Evolutionary conservation across 805 yeast genomes (phyloP), one percentile per base, ranked within the genome.

Genomic region (Ogataea nitratoaversa): DNA sequence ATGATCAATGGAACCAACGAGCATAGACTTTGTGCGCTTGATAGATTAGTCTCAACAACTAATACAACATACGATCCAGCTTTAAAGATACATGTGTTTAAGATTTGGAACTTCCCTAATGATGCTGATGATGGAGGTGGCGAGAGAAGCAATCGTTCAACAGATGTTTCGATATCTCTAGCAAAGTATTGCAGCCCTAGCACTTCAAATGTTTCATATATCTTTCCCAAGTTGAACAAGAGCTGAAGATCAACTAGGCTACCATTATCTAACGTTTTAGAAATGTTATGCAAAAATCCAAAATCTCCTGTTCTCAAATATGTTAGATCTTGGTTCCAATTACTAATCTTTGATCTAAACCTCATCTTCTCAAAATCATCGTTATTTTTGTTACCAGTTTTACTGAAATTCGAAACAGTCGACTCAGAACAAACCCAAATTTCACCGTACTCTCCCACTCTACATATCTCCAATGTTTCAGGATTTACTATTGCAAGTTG

Each of bases 371-470:
- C 69, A 48, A 81, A 76, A 8, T 71, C 36, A 2, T 52, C 53
- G 19, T 40, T 42, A 17, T 48, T 49, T 17, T 47, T 46, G 13
- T 38, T 35, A 3, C 79, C 79, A 12, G 2, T 32, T 37, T 74
- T 69, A 30, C 78, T 75, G 57, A 79, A 82, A 6, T 78, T 76
- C 11, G 70, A 60, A 22, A 79, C 82, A 50, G 84, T 89, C 1
- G 91, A 95, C 48, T 88, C 95, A 1, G 95, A 84, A 47, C 85
- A 78, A 2, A 91, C 95, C 98, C 98, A 93, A 30, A 93, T 88
- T 63, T 93, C 99, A 25, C 99, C 99, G 60, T 78, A 80, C 60
- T 93, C 99, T 7, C 98, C 97, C 37, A 81, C 82, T 42, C 75
- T 78, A 57, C 99, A 91, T 11, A 89, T 67, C 39, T 70, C 67